phyloP scores from a whole-genome alignment of 2,329 filamentous ascomycete species.

The Claviceps quebecensis region DNA sequence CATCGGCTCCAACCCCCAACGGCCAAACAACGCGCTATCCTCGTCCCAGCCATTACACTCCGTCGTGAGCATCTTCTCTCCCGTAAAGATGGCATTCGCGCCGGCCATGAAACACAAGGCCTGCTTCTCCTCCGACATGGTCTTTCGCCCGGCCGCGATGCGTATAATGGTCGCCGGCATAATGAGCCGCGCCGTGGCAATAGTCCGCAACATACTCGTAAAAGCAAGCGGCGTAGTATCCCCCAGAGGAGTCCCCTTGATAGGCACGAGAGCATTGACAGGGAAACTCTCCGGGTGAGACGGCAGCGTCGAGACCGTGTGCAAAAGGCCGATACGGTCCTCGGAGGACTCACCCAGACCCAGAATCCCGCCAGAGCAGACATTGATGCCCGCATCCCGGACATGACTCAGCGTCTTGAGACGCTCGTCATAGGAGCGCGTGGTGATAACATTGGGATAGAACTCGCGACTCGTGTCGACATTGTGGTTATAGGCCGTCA shows the following conservation, averaged over 20 bases:
- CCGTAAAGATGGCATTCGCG: conserved; percentile 88
- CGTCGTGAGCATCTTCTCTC: conserved; percentile 91
- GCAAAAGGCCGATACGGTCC: conserved; percentile 70
- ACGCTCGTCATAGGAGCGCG: conserved; percentile 75
- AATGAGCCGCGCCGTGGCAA: conserved; percentile 69
- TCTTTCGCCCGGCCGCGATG: conserved; percentile 71
- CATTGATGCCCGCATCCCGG: conserved; percentile 73
- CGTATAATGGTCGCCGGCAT: conserved; percentile 80
- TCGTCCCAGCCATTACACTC: conserved; percentile 86
- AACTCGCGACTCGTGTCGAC: conserved; percentile 82
- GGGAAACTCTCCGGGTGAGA: conserved; percentile 81
- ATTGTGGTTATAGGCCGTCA: conserved; percentile 93
- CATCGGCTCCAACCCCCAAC: conserved; percentile 76
- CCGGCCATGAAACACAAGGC: conserved; percentile 80
- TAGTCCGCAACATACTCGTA: conserved; percentile 64
- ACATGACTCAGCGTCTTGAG: conserved; percentile 68
- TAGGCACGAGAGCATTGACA: conserved; percentile 81
- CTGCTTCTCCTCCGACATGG: conserved; percentile 79
- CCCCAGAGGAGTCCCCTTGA: conserved; percentile 76
- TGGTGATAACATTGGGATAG: conserved; percentile 77
- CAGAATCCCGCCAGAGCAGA: conserved; percentile 80
- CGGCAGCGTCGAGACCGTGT: conserved; percentile 70
- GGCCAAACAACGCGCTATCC: conserved; percentile 68
- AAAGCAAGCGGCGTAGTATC: conserved; percentile 62
- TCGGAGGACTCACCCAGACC: conserved; percentile 66